A percentile compares a stretch with the other conserved stretches of the same genome.
These are phyloP conservation scores for Microsporum audouinii DNA, from an alignment of 2,329 filamentous ascomycete species.

Conservation along the genomic window DNA sequence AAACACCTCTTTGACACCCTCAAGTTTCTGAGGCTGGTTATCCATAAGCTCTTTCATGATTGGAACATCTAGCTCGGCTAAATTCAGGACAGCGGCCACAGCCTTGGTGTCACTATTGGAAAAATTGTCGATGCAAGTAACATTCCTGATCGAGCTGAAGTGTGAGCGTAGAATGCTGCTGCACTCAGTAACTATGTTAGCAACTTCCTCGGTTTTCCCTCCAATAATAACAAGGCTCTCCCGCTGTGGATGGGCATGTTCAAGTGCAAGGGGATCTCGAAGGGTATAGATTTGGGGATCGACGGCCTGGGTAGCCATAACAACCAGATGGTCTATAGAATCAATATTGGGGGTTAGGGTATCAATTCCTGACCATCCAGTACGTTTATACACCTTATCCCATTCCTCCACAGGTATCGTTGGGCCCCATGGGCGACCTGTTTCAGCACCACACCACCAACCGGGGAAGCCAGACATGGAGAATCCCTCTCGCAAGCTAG, in stretches of 20 bases:
- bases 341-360: constrained; percentile 1
- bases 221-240: background rate
- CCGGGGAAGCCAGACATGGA: constrained; percentile 25
- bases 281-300: background rate
- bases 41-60: constrained; percentile 1
- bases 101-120: background rate
- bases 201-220: background rate
- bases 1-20: background rate
- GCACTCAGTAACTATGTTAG: background rate
- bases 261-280: background rate
- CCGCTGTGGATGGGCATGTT: background rate
- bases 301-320: background rate
- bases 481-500: constrained; percentile 17
- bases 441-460: constrained; percentile 16
- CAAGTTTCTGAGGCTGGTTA: background rate
- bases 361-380: constrained; percentile 12
- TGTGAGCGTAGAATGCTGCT: background rate
- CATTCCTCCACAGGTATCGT: constrained; percentile 2
- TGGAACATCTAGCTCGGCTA: background rate
- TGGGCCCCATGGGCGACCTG: constrained; percentile 6
- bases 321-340: background rate
- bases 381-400: constrained; percentile 6
- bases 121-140: background rate
- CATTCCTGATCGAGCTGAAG: background rate
- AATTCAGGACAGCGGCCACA: background rate